Percentiles rank a stretch among this genome's conserved stretches.
phyloP scores from a whole-genome alignment of 208 protist species.

The Wallacemonas rigidus region DNA sequence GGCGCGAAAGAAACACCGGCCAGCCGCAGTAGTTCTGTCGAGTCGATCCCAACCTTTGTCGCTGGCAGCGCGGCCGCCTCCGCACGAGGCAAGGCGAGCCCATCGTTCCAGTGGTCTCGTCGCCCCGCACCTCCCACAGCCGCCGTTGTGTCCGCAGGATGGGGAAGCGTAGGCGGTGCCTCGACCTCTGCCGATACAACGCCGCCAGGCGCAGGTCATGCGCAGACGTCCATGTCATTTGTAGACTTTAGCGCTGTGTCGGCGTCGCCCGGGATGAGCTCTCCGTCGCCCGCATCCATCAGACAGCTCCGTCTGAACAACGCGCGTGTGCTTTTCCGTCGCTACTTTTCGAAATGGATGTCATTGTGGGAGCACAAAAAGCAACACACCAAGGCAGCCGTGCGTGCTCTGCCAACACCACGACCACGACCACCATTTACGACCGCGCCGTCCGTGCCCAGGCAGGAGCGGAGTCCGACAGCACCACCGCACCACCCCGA shows the following conservation, averaged over 20 bases:
- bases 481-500: not conserved
- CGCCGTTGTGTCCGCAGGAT: no score
- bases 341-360: constrained; percentile 11
- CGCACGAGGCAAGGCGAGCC: not conserved
- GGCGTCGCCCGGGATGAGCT: no score
- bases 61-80: not conserved
- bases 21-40: constrained; percentile 1
- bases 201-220: not conserved
- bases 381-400: no score
- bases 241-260: no score
- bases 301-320: constrained; percentile 3
- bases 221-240: no score
- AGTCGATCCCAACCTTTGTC: constrained; percentile 11
- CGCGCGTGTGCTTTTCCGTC: not conserved
- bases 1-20: no score
- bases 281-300: not conserved
- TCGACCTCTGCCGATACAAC: not conserved
- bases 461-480: not conserved
- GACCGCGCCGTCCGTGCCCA: not conserved
- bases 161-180: not conserved
- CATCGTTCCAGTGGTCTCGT: constrained; percentile 9
- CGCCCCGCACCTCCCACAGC: not conserved
- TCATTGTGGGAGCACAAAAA: not conserved
- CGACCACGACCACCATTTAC: not conserved
- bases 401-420: no score